Conservation (phyloP, 805 yeast species). For the Grigorovia humatica region DNA sequence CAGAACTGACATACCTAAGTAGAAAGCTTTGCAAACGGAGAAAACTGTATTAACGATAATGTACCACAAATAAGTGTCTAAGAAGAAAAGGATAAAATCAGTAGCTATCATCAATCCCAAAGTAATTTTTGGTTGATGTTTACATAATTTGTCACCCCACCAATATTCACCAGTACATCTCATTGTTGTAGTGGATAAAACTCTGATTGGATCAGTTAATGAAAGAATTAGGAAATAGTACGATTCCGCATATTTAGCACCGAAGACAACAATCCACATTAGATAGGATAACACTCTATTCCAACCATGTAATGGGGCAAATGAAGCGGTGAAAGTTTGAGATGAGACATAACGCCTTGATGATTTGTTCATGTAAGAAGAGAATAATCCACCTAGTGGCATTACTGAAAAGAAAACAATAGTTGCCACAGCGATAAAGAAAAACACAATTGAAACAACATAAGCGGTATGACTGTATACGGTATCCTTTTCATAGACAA, state of each 20-base stretch:
- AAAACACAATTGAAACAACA: constrained; percentile 73
- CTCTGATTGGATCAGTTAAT: constrained; percentile 88
- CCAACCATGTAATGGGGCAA: constrained; percentile 66
- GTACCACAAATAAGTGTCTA: constrained; percentile 99
- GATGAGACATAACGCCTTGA: constrained; percentile 85
- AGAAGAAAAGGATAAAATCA: constrained; percentile 88
- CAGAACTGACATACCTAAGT: constrained; percentile 94
- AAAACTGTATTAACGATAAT: constrained; percentile 86
- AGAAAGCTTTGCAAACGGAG: constrained; percentile 95
- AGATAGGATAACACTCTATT: constrained; percentile 94
- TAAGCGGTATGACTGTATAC: constrained; percentile 59
- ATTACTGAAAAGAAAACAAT: constrained; percentile 76
- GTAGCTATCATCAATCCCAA: constrained; percentile 88
- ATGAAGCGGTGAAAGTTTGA: constrained; percentile 91
- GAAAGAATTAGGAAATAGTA: constrained; percentile 85
- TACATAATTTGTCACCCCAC: constrained; percentile 66
- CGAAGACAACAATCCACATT: constrained; percentile 79
- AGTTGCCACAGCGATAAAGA: constrained; percentile 79
- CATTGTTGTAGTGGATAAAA: constrained; percentile 72
- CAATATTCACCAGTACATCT: constrained; percentile 93
- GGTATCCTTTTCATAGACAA: constrained; percentile 63
- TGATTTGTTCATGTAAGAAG: constrained; percentile 80
- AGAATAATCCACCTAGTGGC: constrained; percentile 95
- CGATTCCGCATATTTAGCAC: constrained; percentile 82
- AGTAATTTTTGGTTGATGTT: constrained; percentile 77